These are phyloP conservation scores for Diaporthe australafricana DNA, from an alignment of 2,329 filamentous ascomycete species.

Conservation along the genomic window DNA sequence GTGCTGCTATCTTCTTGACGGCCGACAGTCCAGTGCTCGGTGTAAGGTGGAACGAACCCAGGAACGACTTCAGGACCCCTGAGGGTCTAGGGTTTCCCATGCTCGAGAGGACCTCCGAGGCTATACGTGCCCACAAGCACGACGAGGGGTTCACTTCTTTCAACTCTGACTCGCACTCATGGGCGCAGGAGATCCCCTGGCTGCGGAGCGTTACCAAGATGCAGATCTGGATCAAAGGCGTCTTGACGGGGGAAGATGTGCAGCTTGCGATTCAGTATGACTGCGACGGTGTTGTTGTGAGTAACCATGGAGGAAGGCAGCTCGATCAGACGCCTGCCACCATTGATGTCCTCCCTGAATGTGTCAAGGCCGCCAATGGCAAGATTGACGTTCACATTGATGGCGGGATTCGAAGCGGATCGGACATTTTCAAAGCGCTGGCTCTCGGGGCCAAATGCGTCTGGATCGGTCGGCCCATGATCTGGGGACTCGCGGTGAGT, in stretches of 20 bases:
- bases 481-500: constrained; percentile 56
- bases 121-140: background rate
- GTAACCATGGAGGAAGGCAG: constrained; percentile 67
- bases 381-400: constrained; percentile 64
- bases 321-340: constrained; percentile 55
- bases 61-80: constrained; percentile 22
- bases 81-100: constrained; percentile 28
- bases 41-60: constrained; percentile 56
- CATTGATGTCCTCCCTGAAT: constrained; percentile 55
- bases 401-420: constrained; percentile 64
- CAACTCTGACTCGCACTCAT: constrained; percentile 69
- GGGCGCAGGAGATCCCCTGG: constrained; percentile 74
- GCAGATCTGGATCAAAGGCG: constrained; percentile 69
- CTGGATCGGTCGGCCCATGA: constrained; percentile 58
- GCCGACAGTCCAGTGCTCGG: constrained; percentile 68
- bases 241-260: constrained; percentile 54
- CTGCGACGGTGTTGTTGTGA: constrained; percentile 59
- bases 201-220: constrained; percentile 62
- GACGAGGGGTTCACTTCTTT: constrained; percentile 54
- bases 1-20: constrained; percentile 67
- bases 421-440: constrained; percentile 66
- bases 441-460: constrained; percentile 63
- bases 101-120: background rate
- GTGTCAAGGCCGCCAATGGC: constrained; percentile 60
- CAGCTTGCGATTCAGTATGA: constrained; percentile 48